These are phyloP conservation scores for Aspergillus fructus DNA, from an alignment of 2,329 filamentous ascomycete genomes.

Conservation along the genomic window DNA sequence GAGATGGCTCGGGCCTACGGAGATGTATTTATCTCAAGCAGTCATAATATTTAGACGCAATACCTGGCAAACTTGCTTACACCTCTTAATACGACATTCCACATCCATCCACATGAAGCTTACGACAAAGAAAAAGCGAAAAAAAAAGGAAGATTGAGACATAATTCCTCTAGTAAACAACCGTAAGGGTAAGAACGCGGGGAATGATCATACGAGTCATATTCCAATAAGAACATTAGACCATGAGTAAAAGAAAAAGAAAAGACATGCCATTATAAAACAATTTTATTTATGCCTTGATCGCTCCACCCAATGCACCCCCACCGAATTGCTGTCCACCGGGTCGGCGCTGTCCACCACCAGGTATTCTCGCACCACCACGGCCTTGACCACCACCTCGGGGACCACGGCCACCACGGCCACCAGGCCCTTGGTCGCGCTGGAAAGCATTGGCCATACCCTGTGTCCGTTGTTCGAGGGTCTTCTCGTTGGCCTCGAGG, in stretches of 20 bases:
- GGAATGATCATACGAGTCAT: constrained; percentile 21
- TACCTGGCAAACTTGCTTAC: neutral
- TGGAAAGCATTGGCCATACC: constrained; percentile 95
- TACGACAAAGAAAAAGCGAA: constrained; percentile 1
- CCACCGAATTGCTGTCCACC: constrained; percentile 52
- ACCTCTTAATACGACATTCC: neutral
- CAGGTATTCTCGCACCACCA: constrained; percentile 37
- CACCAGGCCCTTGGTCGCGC: constrained; percentile 76
- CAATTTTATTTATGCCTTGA: constrained; percentile 47
- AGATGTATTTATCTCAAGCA: neutral
- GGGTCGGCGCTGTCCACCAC: constrained; percentile 44
- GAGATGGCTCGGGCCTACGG: neutral
- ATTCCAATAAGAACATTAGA: constrained; percentile 26
- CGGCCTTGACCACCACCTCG: constrained; percentile 38
- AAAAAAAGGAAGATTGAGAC: constrained; percentile 6
- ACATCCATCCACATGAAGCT: neutral
- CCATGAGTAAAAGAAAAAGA: constrained; percentile 20
- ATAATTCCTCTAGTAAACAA: constrained; percentile 9
- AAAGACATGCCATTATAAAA: constrained; percentile 26
- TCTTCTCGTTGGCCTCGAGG: constrained; percentile 96
- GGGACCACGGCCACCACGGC: constrained; percentile 62
- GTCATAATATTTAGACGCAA: too few relatives aligned
- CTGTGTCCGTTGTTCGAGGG: constrained; percentile 93
- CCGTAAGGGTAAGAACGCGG: constrained; percentile 15
- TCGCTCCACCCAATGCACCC: constrained; percentile 52